These are phyloP conservation scores for Leucosporidium scottii DNA, from an alignment of 768 basidiomycete genomes.

Conservation along the genomic window DNA sequence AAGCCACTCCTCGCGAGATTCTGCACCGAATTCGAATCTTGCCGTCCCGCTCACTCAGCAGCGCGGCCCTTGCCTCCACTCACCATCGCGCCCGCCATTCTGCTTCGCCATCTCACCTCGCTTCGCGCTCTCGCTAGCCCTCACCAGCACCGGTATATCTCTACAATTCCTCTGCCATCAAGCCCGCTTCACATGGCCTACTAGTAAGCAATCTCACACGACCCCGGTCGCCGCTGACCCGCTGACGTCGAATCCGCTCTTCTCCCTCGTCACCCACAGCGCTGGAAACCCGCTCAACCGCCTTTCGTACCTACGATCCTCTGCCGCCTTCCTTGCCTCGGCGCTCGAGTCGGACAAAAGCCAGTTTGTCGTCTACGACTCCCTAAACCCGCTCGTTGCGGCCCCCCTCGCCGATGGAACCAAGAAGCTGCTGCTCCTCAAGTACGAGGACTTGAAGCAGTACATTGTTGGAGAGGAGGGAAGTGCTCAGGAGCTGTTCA, in stretches of 20 bases:
- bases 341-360: conserved; percentile 56
- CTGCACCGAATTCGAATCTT: too few species aligned
- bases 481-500: conserved; percentile 49
- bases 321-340: conserved; percentile 66
- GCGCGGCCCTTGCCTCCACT: too few species aligned
- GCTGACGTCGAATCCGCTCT: background rate
- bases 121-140: too few species aligned
- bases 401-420: conserved; percentile 28
- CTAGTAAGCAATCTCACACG: too few species aligned
- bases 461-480: conserved; percentile 55
- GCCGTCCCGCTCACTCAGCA: too few species aligned
- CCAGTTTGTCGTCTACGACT: conserved; percentile 62
- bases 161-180: too few species aligned
- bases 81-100: too few species aligned
- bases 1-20: too few species aligned
- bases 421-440: conserved; percentile 40
- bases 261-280: background rate
- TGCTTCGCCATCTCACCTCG: too few species aligned
- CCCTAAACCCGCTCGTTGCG: conserved; percentile 59
- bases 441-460: conserved; percentile 45
- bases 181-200: too few species aligned
- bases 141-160: too few species aligned
- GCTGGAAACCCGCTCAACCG: conserved; percentile 42
- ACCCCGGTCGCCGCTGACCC: background rate
- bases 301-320: conserved; percentile 56